These are phyloP conservation scores for Taiozyma sp. DNA, from an alignment of 1,139 yeast species.

Conservation along the genomic window DNA sequence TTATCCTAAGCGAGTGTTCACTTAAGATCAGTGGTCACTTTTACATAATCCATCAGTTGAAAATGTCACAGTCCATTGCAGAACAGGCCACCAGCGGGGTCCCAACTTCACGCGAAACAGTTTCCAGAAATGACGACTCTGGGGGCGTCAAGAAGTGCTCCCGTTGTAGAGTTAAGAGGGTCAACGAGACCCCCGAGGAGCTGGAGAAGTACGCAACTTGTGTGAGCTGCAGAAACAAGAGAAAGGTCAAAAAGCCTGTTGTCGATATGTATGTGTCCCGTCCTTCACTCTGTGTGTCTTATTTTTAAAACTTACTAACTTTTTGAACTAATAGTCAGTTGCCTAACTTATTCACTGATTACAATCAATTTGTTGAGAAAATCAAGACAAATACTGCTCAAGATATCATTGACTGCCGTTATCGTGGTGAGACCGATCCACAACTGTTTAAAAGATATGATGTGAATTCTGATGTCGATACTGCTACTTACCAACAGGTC, in stretches of 20 bases:
- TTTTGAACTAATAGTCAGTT: neutral
- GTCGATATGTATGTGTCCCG: conserved; percentile 6
- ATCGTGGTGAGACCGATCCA: conserved; percentile 26
- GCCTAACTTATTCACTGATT: conserved; percentile 25
- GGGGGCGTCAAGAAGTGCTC: conserved; percentile 31
- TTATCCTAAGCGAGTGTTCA: neutral
- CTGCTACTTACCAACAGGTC: conserved; percentile 27
- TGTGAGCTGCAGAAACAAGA: conserved; percentile 31
- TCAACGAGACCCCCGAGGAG: conserved; percentile 27
- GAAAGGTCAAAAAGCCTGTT: conserved; percentile 27
- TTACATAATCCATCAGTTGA: neutral
- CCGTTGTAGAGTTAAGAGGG: conserved; percentile 34
- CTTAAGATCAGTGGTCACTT: neutral
- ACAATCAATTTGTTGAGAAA: conserved; percentile 26
- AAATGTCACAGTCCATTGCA: neutral
- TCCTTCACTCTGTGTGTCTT: too few relatives aligned
- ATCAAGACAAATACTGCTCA: conserved; percentile 27
- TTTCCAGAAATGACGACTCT: neutral
- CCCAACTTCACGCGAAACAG: neutral
- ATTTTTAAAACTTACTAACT: conserved; percentile 1
- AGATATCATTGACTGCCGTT: conserved; percentile 31
- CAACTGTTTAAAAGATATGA: conserved; percentile 27
- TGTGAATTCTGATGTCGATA: conserved; percentile 24
- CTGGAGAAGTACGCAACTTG: conserved; percentile 36
- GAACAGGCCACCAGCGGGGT: neutral